These are phyloP conservation scores for Plasmopara muralis DNA, from an alignment of 352 stramenopile genomes.

Conservation along the genomic window DNA sequence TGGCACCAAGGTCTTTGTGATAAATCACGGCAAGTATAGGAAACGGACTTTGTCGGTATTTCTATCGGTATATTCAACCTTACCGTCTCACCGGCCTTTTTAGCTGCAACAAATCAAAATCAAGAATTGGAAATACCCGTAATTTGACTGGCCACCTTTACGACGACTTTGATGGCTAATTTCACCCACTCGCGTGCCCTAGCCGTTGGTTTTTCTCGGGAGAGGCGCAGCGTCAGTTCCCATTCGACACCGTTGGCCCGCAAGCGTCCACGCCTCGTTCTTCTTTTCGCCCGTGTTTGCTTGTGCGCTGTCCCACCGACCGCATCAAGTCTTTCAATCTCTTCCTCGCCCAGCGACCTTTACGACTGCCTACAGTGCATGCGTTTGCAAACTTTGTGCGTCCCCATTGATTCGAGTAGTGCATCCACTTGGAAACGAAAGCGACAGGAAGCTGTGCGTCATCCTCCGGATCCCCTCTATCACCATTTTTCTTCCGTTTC, in stretches of 20 bases:
- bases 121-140: too few relatives aligned
- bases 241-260: constrained; percentile 29
- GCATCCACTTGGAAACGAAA: constrained; percentile 76
- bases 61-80: too few relatives aligned
- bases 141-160: neutral
- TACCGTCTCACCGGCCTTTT: too few relatives aligned
- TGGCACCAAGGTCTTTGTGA: too few relatives aligned
- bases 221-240: constrained; percentile 17
- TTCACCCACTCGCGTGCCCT: constrained; percentile 11
- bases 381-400: constrained; percentile 78
- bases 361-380: constrained; percentile 65
- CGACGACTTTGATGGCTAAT: constrained; percentile 1
- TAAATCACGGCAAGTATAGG: too few relatives aligned
- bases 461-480: constrained; percentile 30
- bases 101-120: too few relatives aligned
- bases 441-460: constrained; percentile 40
- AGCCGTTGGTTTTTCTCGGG: constrained; percentile 8
- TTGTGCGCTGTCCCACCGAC: constrained; percentile 3
- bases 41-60: too few relatives aligned
- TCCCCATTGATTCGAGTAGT: constrained; percentile 68
- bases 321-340: constrained; percentile 9
- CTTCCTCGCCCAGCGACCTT: constrained; percentile 13
- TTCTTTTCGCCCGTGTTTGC: constrained; percentile 5
- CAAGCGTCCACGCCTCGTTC: constrained; percentile 17
- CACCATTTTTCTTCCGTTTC: constrained; percentile 26